A percentile compares a stretch with the other conserved stretches of the same genome.
phyloP scores from a whole-genome alignment of 2,329 filamentous ascomycete genomes.

The Monosporascus sp. region DNA sequence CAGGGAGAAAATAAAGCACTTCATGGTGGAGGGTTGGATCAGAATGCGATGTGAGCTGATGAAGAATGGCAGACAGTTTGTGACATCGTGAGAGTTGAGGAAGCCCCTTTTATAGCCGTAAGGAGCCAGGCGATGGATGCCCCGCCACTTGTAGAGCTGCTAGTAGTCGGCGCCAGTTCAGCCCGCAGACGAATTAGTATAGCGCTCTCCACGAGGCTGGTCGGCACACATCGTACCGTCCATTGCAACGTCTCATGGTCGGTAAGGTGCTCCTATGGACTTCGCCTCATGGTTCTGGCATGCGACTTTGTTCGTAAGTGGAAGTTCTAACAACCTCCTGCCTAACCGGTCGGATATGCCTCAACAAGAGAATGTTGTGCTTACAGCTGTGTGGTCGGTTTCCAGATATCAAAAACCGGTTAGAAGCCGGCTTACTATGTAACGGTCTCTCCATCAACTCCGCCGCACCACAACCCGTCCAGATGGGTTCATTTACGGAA shows the following conservation, averaged over 20 bases:
- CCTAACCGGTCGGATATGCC: background rate
- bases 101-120: no score
- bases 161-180: background rate
- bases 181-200: background rate
- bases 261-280: background rate
- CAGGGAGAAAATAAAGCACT: slow-evolving; percentile 14
- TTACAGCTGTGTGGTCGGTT: no score
- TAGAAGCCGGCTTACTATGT: no score
- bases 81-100: no score
- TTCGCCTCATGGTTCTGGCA: background rate
- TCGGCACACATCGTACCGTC: background rate
- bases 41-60: background rate
- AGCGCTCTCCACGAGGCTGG: background rate
- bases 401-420: no score
- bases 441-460: no score
- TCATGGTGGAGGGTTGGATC: slow-evolving; percentile 12
- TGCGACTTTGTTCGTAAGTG: background rate
- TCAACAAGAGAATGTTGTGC: no score
- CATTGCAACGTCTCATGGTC: background rate
- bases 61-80: background rate
- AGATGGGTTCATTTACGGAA: no score
- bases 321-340: background rate
- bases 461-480: no score
- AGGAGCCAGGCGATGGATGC: no score
- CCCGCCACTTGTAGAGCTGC: background rate